phyloP scores from a whole-genome alignment of 257 asterid genomes.

The Solanum okadae region DNA sequence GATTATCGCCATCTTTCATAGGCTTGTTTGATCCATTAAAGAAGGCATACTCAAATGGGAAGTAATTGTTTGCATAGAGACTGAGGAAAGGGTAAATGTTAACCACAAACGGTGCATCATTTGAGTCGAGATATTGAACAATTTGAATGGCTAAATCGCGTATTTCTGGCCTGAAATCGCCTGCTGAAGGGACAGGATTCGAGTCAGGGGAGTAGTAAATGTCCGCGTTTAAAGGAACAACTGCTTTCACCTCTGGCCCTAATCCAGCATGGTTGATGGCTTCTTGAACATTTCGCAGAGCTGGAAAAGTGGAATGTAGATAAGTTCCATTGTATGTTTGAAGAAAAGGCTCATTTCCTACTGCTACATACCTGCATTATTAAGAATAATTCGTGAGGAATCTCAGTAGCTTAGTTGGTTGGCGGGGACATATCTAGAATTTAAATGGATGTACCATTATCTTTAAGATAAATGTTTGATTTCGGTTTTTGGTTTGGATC shows the following conservation, averaged over 20 bases:
- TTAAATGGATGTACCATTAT: no score
- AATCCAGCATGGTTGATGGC: constrained; percentile 70
- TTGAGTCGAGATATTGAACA: constrained; percentile 43
- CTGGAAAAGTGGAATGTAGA: constrained; percentile 58
- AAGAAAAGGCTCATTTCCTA: constrained; percentile 91
- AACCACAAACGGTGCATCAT: constrained; percentile 77
- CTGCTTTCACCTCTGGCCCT: constrained; percentile 57
- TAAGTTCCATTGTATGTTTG: constrained; percentile 61
- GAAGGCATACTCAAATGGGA: constrained; percentile 79
- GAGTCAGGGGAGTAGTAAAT: constrained; percentile 76
- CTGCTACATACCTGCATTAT: constrained; percentile 70
- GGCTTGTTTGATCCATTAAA: constrained; percentile 61
- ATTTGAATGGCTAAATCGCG: constrained; percentile 64
- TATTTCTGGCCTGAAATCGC: constrained; percentile 80
- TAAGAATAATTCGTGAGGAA: neutral
- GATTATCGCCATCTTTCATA: constrained; percentile 35
- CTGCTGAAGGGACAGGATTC: constrained; percentile 80
- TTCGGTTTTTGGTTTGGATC: no score
- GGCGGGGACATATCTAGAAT: neutral
- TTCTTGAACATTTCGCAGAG: constrained; percentile 63
- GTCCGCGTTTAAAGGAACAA: constrained; percentile 83
- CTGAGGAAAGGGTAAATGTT: constrained; percentile 88
- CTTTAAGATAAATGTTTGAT: no score
- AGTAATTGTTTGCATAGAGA: constrained; percentile 57
- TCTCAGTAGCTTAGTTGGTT: neutral